Evolutionary conservation across 164 flowering plant species (phyloP).

Genomic region (Nymphaea colorata): DNA sequence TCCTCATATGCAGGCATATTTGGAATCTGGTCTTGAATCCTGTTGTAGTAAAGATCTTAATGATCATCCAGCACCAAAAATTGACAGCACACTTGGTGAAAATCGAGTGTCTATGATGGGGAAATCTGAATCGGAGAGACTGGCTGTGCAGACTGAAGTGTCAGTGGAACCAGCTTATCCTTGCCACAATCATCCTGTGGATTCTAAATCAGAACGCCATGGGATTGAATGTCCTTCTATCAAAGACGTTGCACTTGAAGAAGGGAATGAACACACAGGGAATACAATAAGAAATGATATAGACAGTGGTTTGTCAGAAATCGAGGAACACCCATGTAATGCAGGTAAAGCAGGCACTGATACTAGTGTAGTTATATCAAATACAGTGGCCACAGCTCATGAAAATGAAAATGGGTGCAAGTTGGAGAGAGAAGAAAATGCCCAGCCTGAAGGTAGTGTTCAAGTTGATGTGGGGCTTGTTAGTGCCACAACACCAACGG

Average conservation of each 20-base stretch:
- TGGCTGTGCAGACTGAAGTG: background rate
- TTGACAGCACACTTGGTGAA: background rate
- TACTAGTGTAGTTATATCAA: background rate
- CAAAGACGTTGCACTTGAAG: background rate
- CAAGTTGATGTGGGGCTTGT: background rate
- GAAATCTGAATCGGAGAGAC: background rate
- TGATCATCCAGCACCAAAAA: background rate
- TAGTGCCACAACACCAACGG: background rate
- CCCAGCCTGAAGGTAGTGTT: background rate
- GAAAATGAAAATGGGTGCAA: background rate
- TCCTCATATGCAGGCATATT: too few species aligned
- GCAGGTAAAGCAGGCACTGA: background rate
- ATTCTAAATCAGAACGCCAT: background rate
- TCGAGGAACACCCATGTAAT: background rate
- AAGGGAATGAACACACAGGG: background rate
- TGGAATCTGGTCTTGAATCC: too few species aligned
- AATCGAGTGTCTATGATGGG: background rate
- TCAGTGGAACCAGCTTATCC: background rate
- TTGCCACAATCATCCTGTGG: background rate
- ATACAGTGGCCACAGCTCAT: background rate
- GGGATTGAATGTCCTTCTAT: background rate
- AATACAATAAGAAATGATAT: background rate
- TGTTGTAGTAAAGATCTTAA: background rate
- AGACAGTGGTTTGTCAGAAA: background rate
- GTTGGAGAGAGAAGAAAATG: background rate